Evolutionary conservation across 495 filamentous ascomycete genomes (phyloP), one percentile per base, ranked within the genome.

Genomic region (Amphirosellinia nigrospora): DNA sequence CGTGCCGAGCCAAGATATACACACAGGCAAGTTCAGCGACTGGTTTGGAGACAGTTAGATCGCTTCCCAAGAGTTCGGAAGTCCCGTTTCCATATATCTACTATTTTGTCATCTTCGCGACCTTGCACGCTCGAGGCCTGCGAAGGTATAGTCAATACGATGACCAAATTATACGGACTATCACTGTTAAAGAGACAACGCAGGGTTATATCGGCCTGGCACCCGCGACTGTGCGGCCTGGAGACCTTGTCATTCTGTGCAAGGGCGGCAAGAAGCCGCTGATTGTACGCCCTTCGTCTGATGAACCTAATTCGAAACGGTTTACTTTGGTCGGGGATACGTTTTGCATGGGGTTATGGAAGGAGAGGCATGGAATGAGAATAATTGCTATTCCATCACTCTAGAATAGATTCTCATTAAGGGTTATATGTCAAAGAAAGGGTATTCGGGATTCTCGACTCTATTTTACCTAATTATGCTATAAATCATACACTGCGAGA

Each of bases 301-400:
- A 21, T 21, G 55, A 21, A 21, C 19, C 19, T n/a, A 21, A 58
- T 28, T 13, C 30, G 2, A 11, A 36, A 21, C 32, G 32, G 30
- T 36, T 58, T 21, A 36, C 16, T 10, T 21, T 36, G 2, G 32
- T 36, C 1, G 55, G 55, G 3, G 32, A 58, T 21, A 8, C 32
- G 2, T 58, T 36, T 4, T 58, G 32, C 55, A 58, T 58, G 55
- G 55, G 19, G 36, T 58, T 7, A 58, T 58, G 55, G 10, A 58
- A 36, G 55, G 55, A 32, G 55, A 36, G 30, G 55, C 55, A 36
- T 58, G 55, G 32, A 36, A 58, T n/a, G 55, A 58, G 30, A n/a
- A 15, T 11, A 10, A 34, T 5, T 58, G 55, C 32, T 13, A 36
- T 36, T n/a, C 55, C 21, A 36, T 58, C 19, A 58, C 19, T 9